Percentiles rank a stretch among this genome's conserved stretches.
These are phyloP conservation scores for Rhodotorula graminis DNA, from an alignment of 768 basidiomycete species.

Conservation along the genomic window DNA sequence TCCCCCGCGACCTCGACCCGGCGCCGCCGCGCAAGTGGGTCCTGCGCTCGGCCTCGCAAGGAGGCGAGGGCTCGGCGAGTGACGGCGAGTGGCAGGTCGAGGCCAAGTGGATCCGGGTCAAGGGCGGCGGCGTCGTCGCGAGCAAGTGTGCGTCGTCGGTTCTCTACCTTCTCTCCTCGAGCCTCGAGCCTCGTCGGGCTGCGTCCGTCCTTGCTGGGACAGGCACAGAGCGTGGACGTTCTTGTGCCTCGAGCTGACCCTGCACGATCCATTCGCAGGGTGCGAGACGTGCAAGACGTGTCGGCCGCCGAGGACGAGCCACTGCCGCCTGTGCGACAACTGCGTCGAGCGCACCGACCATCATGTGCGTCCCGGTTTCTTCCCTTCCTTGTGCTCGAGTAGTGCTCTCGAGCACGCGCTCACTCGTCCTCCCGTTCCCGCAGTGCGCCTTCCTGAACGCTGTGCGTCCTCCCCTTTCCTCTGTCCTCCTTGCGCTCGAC, in stretches of 20 bases:
- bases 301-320: conserved; percentile 86
- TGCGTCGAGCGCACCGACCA: conserved; percentile 95
- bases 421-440: neutral
- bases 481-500: too few relatives aligned
- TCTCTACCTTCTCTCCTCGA: too few relatives aligned
- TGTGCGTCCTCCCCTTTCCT: conserved; percentile 4
- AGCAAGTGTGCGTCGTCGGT: conserved; percentile 37
- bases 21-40: conserved; percentile 50
- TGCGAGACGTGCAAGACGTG: conserved; percentile 90
- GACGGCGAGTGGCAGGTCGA: conserved; percentile 30
- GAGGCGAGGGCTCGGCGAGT: conserved; percentile 52
- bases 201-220: too few relatives aligned
- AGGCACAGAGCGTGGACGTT: too few relatives aligned
- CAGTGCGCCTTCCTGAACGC: conserved; percentile 66
- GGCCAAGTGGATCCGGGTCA: conserved; percentile 55
- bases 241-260: too few relatives aligned
- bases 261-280: too few relatives aligned
- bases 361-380: conserved; percentile 56
- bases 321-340: conserved; percentile 97
- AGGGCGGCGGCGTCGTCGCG: conserved; percentile 54
- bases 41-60: neutral
- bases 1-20: conserved; percentile 80
- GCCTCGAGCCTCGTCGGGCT: too few relatives aligned
- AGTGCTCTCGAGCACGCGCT: too few relatives aligned
- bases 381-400: neutral